These are phyloP conservation scores for Lumnitzera littorea DNA, from an alignment of 345 rosid species.

Conservation along the genomic window DNA sequence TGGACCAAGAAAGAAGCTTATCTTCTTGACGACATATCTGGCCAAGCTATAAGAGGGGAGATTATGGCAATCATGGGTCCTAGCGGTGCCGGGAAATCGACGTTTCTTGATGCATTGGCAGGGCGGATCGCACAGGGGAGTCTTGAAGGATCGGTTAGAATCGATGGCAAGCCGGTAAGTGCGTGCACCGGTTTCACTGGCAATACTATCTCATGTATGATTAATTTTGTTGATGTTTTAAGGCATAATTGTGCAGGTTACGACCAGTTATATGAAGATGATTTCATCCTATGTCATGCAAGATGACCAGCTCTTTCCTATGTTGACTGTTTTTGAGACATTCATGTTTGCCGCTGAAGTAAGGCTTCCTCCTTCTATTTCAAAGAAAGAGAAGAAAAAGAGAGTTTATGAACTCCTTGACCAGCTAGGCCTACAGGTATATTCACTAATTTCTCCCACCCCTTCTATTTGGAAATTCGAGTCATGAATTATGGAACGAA, in stretches of 20 bases:
- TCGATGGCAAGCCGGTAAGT: constrained; percentile 58
- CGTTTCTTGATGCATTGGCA: constrained; percentile 81
- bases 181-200: background rate
- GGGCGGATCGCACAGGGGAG: constrained; percentile 67
- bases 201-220: background rate
- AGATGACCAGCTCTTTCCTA: constrained; percentile 82
- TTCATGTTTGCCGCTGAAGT: constrained; percentile 83
- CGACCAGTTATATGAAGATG: constrained; percentile 67
- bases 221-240: background rate
- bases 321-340: constrained; percentile 71
- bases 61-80: constrained; percentile 78
- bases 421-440: constrained; percentile 67
- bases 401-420: constrained; percentile 59
- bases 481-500: background rate
- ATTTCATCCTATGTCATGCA: constrained; percentile 87
- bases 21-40: constrained; percentile 66
- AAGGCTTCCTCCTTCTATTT: constrained; percentile 63
- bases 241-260: constrained; percentile 27
- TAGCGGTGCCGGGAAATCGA: constrained; percentile 89
- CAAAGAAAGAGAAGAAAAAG: constrained; percentile 55
- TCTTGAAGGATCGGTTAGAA: constrained; percentile 65
- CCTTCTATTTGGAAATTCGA: background rate
- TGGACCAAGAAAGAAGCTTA: constrained; percentile 46
- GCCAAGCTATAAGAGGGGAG: constrained; percentile 66
- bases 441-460: background rate